These are phyloP conservation scores for Trametes cinnabarina DNA, from an alignment of 768 basidiomycete genomes.

Conservation along the genomic window DNA sequence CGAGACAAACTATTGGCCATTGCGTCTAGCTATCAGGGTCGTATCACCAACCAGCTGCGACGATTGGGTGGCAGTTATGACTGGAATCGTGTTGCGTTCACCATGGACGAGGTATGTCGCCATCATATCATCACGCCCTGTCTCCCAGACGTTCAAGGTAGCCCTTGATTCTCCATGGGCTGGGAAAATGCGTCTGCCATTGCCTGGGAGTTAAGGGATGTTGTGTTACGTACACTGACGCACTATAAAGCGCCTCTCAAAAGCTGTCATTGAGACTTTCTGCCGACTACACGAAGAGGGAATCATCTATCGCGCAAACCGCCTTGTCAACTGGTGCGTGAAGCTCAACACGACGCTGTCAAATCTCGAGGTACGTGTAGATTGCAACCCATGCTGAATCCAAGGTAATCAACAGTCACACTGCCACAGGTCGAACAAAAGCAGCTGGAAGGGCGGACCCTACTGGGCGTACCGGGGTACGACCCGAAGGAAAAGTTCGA, in stretches of 20 bases:
- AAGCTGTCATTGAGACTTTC: slow-evolving; percentile 90
- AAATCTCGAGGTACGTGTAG: slow-evolving; percentile 77
- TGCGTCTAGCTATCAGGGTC: slow-evolving; percentile 73
- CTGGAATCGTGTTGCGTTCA: slow-evolving; percentile 93
- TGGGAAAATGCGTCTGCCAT: no score
- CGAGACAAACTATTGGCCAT: no score
- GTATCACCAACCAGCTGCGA: slow-evolving; percentile 86
- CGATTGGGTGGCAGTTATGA: slow-evolving; percentile 92
- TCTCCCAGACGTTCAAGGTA: no score
- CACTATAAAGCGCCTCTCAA: slow-evolving; percentile 63
- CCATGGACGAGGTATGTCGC: slow-evolving; percentile 75
- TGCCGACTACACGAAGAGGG: slow-evolving; percentile 90
- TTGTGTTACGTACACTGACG: no score
- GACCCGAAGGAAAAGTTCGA: slow-evolving; percentile 94
- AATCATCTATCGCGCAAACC: slow-evolving; percentile 90
- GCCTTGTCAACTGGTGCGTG: slow-evolving; percentile 98
- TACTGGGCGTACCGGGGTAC: slow-evolving; percentile 91
- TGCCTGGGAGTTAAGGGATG: no score
- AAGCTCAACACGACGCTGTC: slow-evolving; percentile 93
- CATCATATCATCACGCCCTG: background rate
- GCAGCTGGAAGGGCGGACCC: slow-evolving; percentile 77
- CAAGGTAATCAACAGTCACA: background rate
- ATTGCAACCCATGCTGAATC: background rate
- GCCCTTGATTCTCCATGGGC: no score
- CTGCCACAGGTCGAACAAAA: slow-evolving; percentile 82